phyloP scores from a whole-genome alignment of 1,139 yeast genomes.

The Nakaseomyces bracarensis region DNA sequence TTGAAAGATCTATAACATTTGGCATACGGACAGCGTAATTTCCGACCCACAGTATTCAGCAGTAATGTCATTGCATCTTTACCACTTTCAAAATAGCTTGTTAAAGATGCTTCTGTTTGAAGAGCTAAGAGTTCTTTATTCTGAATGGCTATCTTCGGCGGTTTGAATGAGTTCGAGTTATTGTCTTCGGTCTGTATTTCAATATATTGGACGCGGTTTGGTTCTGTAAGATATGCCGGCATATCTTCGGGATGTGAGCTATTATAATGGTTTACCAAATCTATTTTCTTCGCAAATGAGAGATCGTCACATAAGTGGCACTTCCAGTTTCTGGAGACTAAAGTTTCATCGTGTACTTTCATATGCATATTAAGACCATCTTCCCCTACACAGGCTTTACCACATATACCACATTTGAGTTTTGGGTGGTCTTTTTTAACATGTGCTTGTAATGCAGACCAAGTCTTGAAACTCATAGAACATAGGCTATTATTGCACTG shows the following conservation, averaged over 20 bases:
- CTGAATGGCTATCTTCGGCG: not conserved
- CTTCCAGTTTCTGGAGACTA: slow-evolving; percentile 49
- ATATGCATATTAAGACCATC: slow-evolving; percentile 65
- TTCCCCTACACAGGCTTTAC: slow-evolving; percentile 66
- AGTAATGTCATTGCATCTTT: slow-evolving; percentile 22
- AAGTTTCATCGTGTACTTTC: slow-evolving; percentile 44
- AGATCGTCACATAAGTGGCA: slow-evolving; percentile 43
- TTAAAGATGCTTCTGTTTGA: slow-evolving; percentile 14
- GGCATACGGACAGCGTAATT: slow-evolving; percentile 24
- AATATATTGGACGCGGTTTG: not conserved
- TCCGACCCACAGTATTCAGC: slow-evolving; percentile 30
- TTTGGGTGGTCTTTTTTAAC: slow-evolving; percentile 66
- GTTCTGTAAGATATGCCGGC: slow-evolving; percentile 15
- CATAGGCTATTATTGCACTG: slow-evolving; percentile 61
- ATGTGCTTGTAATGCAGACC: slow-evolving; percentile 73
- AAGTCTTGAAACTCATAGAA: slow-evolving; percentile 52
- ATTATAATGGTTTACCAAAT: slow-evolving; percentile 39
- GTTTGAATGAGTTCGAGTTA: not conserved
- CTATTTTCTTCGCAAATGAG: slow-evolving; percentile 37
- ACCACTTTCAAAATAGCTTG: slow-evolving; percentile 18
- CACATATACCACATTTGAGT: slow-evolving; percentile 57
- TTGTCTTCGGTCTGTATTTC: not conserved
- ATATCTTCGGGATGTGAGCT: slow-evolving; percentile 31
- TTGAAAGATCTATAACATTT: slow-evolving; percentile 32
- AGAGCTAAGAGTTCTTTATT: slow-evolving; percentile 5